Conservation (phyloP, 2,329 filamentous ascomycete genomes). For the Cephalotrichum gorgonifer region DNA sequence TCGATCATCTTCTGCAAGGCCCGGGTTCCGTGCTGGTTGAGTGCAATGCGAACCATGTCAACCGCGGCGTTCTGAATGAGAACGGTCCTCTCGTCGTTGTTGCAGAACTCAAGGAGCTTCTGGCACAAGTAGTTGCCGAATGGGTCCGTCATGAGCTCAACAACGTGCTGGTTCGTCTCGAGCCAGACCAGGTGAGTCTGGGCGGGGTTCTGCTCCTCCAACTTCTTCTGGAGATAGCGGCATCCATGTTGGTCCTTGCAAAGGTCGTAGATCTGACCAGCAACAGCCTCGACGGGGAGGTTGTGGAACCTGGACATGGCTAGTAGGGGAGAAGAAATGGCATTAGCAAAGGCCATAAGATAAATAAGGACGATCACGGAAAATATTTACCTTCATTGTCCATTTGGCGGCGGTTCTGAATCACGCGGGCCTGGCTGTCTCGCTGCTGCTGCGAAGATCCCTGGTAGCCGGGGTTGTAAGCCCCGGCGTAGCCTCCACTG, state of each 20-base stretch:
- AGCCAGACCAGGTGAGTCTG: slow-evolving; percentile 88
- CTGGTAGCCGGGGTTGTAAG: slow-evolving; percentile 22
- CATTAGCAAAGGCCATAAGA: background rate
- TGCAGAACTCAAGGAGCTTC: slow-evolving; percentile 92
- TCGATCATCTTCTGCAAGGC: slow-evolving; percentile 99
- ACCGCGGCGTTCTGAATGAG: slow-evolving; percentile 83
- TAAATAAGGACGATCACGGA: background rate
- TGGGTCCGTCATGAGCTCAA: slow-evolving; percentile 97
- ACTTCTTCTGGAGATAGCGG: slow-evolving; percentile 91
- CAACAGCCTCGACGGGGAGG: slow-evolving; percentile 68
- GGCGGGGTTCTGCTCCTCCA: slow-evolving; percentile 78
- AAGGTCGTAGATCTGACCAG: slow-evolving; percentile 74
- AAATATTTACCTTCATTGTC: slow-evolving; percentile 53
- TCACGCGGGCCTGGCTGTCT: slow-evolving; percentile 67
- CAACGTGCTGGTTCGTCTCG: slow-evolving; percentile 86
- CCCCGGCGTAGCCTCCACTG: slow-evolving; percentile 1
- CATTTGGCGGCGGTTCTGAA: slow-evolving; percentile 63
- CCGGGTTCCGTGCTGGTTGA: slow-evolving; percentile 95
- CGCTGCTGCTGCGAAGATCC: slow-evolving; percentile 28
- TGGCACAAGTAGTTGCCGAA: slow-evolving; percentile 99
- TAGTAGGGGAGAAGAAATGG: slow-evolving; percentile 15
- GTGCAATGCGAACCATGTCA: slow-evolving; percentile 82
- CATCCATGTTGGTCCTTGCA: slow-evolving; percentile 99
- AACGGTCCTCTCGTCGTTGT: slow-evolving; percentile 85
- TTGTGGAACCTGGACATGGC: slow-evolving; percentile 75